A percentile compares a stretch with the other conserved stretches of the same genome.
Conservation (phyloP, 768 basidiomycete species). For the Thelephora ganbajun region DNA sequence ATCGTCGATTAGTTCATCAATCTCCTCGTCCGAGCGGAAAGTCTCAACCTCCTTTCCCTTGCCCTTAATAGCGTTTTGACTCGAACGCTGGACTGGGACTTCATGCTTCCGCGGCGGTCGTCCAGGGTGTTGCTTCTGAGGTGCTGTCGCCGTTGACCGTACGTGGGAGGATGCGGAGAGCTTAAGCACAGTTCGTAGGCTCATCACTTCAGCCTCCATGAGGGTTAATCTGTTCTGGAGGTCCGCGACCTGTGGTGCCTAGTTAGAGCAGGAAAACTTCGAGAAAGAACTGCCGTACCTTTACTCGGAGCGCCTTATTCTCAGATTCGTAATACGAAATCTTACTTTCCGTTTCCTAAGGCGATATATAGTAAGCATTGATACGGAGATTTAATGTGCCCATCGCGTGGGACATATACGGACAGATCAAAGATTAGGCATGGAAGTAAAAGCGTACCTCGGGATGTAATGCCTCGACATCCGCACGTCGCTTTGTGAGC, state of each 20-base stretch:
- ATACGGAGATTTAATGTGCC: too few relatives aligned
- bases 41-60: constrained; percentile 14
- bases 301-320: constrained; percentile 43
- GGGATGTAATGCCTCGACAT: constrained; percentile 22
- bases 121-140: too few relatives aligned
- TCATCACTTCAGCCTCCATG: constrained; percentile 50
- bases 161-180: too few relatives aligned
- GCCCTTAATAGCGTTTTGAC: constrained; percentile 4
- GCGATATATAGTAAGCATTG: too few relatives aligned
- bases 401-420: too few relatives aligned
- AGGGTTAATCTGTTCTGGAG: constrained; percentile 31
- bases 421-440: background rate
- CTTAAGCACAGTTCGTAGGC: constrained; percentile 19
- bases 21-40: constrained; percentile 7
- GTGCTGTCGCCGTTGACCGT: too few relatives aligned
- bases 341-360: constrained; percentile 42
- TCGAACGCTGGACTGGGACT: too few relatives aligned
- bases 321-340: constrained; percentile 41
- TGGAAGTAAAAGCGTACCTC: constrained; percentile 24
- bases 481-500: constrained; percentile 31
- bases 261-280: constrained; percentile 3
- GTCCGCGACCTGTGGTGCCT: too few relatives aligned
- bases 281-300: constrained; percentile 27
- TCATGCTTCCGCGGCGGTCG: too few relatives aligned
- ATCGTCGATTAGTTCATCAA: constrained; percentile 8